Evolutionary conservation across 108 stramenopile genomes (phyloP), one percentile per base, ranked within the genome.

Genomic region (Parietichytrium sp.): DNA sequence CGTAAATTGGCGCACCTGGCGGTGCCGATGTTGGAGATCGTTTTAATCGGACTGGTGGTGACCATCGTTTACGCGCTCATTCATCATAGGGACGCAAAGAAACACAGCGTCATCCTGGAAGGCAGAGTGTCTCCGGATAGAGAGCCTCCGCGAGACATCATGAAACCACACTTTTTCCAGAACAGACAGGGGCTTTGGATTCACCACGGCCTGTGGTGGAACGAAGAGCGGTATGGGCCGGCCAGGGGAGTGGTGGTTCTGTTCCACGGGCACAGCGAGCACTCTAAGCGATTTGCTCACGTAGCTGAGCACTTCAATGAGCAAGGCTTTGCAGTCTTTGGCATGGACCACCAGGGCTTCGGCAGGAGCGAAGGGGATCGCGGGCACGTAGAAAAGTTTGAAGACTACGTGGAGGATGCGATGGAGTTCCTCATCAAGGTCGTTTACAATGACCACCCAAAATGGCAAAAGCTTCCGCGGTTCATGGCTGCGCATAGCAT

Each of bases 241-340:
- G 50, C 79, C 27, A 31, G 13, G 7, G 79, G 50, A 4, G 25
- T 49, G 16, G 79, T 31, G 6, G 25, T 79, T 29, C 49, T 79
- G 3, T 13, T 79, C 15, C 79, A 79, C 51, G 79, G 79, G 13
- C 49, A 51, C 79, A 50, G 49, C 27, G 79, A 79, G 51, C 79
- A 79, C 50, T 79, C 79, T 18, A 26, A 51, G 4, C 79, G 79
- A 4, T 79, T 51, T 30, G 27, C 16, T 8, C 49, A 49, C 13
- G 49, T 79, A 30, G 79, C 48, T 4, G 79, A 49, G 25, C 49
- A 49, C 13, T 51, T 79, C 49, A 27, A 26, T 7, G 13, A 27
- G 6, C 49, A 49, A 36, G 79, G 79, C 29, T 27, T 51, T 20
- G 79, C 49, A 10, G 79, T 79, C 51, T 49, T 50, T 20, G 33